Conservation (phyloP, 179 eudicot species). For the Silene vulgaris region DNA sequence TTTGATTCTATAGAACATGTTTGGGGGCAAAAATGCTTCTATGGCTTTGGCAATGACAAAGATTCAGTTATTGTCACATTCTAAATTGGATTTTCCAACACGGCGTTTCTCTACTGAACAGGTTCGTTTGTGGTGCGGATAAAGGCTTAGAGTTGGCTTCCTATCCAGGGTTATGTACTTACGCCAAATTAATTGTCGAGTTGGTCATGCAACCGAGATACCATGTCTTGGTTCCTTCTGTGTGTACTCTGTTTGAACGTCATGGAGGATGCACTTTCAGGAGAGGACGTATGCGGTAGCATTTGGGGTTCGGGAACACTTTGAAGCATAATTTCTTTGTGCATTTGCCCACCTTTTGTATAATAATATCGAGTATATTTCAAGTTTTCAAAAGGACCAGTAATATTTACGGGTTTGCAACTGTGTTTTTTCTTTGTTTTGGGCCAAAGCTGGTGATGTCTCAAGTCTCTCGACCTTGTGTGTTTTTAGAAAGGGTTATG, state of each 20-base stretch:
- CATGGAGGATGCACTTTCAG: background rate
- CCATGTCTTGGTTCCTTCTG: slow-evolving; percentile 11
- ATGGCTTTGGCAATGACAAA: no score
- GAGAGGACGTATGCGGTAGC: background rate
- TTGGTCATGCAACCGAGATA: slow-evolving; percentile 1
- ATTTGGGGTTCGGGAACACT: background rate
- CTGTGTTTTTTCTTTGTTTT: background rate
- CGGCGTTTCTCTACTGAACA: slow-evolving; percentile 29
- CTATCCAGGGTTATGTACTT: background rate
- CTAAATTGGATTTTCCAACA: no score
- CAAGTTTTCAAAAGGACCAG: background rate
- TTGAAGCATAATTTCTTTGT: background rate
- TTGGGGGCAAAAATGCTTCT: no score
- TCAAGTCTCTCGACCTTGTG: no score
- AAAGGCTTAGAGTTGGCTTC: slow-evolving; percentile 46
- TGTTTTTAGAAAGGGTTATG: no score
- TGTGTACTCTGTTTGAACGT: background rate
- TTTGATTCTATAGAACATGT: no score
- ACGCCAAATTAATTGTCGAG: slow-evolving; percentile 4
- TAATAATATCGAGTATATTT: background rate
- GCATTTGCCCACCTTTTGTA: background rate
- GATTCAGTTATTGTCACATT: no score
- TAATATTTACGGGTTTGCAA: background rate
- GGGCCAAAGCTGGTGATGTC: no score
- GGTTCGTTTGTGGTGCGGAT: slow-evolving; percentile 92